These are phyloP conservation scores for Hypoxylon sp. DNA, from an alignment of 2,329 filamentous ascomycete species.

Conservation along the genomic window DNA sequence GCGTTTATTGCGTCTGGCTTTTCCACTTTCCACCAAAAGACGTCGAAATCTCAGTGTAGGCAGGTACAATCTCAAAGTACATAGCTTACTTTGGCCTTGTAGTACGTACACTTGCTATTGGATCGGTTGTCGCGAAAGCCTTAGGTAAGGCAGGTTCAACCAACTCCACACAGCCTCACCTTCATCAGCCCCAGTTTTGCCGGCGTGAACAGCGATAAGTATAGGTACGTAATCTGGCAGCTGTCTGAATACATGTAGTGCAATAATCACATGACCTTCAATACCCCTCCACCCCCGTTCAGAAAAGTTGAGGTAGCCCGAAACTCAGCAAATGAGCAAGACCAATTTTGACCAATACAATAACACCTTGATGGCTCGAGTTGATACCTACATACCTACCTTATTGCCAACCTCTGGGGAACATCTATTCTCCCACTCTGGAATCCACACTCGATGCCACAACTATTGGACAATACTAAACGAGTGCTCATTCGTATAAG, in stretches of 20 bases:
- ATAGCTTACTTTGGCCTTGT: constrained; percentile 8
- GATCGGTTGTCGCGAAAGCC: constrained; percentile 22
- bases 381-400: neutral
- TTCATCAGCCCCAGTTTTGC: constrained; percentile 44
- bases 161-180: constrained; percentile 28
- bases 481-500: neutral
- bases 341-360: constrained; percentile 21
- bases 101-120: constrained; percentile 26
- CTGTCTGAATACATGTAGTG: constrained; percentile 1
- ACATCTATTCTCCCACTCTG: too few species aligned
- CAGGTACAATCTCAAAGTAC: constrained; percentile 37
- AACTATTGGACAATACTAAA: neutral
- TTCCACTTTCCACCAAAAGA: constrained; percentile 21
- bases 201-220: constrained; percentile 19
- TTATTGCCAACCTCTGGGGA: neutral
- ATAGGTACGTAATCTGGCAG: constrained; percentile 3
- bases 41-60: constrained; percentile 36
- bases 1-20: constrained; percentile 28
- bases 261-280: constrained; percentile 32
- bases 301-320: constrained; percentile 1
- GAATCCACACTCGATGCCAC: neutral
- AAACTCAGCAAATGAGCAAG: constrained; percentile 6
- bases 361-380: constrained; percentile 18
- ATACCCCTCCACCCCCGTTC: constrained; percentile 20
- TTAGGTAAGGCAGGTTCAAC: constrained; percentile 22